Evolutionary conservation across 805 yeast species (phyloP).

Genomic region (Kuraishia floccosa): DNA sequence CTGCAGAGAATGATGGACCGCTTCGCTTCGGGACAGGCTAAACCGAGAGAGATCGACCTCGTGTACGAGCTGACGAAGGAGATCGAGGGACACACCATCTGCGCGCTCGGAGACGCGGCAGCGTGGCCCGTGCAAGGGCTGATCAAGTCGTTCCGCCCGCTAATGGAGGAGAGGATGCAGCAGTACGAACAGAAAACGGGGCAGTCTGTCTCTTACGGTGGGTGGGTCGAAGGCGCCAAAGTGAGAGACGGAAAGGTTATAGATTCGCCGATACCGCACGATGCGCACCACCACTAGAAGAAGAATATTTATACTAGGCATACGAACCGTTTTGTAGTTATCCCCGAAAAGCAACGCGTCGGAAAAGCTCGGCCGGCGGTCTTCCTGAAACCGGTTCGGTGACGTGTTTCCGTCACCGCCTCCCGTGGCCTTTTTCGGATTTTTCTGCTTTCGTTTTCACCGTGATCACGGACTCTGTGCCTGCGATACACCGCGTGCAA

Average conservation of each 20-base stretch:
- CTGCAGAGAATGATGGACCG: slow-evolving; percentile 77
- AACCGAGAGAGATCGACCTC: slow-evolving; percentile 73
- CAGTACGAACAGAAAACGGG: slow-evolving; percentile 41
- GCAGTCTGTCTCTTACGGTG: slow-evolving; percentile 49
- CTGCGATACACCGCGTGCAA: too few relatives aligned
- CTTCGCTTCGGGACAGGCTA: slow-evolving; percentile 69
- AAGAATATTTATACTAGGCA: too few relatives aligned
- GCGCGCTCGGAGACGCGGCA: slow-evolving; percentile 89
- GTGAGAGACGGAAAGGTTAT: slow-evolving; percentile 53
- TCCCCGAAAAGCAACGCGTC: too few relatives aligned
- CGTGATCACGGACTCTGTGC: too few relatives aligned
- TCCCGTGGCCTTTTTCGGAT: too few relatives aligned
- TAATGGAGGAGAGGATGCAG: slow-evolving; percentile 65
- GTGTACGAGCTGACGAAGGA: slow-evolving; percentile 76
- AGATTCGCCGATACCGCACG: slow-evolving; percentile 44
- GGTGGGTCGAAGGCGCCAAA: slow-evolving; percentile 59
- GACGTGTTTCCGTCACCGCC: too few relatives aligned
- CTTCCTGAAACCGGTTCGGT: too few relatives aligned
- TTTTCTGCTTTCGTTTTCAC: too few relatives aligned
- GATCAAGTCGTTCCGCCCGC: slow-evolving; percentile 75
- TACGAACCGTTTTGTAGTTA: too few relatives aligned
- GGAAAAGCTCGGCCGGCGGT: too few relatives aligned
- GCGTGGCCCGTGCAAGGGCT: slow-evolving; percentile 92
- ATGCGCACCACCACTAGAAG: slow-evolving; percentile 16
- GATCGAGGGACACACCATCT: slow-evolving; percentile 85